Conservation (phyloP, 768 basidiomycete genomes). For the Auricularia auricula-judae region DNA sequence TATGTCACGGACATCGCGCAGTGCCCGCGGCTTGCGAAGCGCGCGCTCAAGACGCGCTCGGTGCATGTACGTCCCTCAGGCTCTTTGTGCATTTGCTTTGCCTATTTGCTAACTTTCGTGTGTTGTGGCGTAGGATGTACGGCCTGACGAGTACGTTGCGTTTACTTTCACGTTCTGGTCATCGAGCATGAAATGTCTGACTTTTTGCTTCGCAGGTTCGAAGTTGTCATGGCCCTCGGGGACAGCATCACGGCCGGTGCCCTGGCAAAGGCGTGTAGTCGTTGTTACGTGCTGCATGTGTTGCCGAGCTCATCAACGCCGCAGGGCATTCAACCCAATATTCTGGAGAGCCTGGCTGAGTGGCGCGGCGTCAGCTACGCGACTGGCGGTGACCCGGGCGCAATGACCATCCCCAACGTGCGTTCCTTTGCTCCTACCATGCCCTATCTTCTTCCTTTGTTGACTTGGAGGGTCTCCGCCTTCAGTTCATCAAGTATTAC, state of each 20-base stretch:
- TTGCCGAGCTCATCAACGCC: no score
- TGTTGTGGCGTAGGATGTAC: background rate
- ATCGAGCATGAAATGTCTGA: background rate
- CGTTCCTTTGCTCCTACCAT: background rate
- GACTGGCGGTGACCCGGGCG: constrained; percentile 2
- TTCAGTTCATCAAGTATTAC: constrained; percentile 4
- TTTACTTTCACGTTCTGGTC: no score
- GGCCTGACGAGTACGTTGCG: no score
- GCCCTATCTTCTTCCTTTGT: no score
- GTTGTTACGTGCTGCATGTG: background rate
- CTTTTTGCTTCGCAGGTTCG: background rate
- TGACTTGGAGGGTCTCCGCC: background rate
- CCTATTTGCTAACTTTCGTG: no score
- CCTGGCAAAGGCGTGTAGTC: background rate
- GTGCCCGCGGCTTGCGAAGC: background rate
- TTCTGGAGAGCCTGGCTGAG: background rate
- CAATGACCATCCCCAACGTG: constrained; percentile 6
- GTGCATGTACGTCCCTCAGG: background rate
- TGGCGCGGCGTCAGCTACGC: constrained; percentile 7
- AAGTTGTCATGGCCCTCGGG: constrained; percentile 3
- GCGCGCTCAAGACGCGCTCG: background rate
- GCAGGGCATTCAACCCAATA: constrained; percentile 2
- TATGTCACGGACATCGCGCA: background rate
- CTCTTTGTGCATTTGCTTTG: no score
- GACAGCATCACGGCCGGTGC: constrained; percentile 5